A percentile compares a stretch with the other conserved stretches of the same genome.
These are phyloP conservation scores for Bruguiera sexangula DNA, from an alignment of 345 rosid species.

Conservation along the genomic window DNA sequence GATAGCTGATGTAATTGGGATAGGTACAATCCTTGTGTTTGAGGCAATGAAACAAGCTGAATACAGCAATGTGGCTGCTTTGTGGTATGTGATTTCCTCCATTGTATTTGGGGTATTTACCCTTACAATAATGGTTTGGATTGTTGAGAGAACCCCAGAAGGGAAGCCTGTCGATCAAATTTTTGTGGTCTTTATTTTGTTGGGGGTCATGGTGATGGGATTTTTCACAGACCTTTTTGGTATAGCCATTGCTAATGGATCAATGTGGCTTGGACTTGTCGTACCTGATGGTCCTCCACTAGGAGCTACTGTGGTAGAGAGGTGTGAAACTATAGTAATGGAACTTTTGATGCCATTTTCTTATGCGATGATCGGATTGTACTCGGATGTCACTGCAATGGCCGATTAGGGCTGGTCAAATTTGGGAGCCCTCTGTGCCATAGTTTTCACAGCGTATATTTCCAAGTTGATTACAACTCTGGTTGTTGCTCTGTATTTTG, in stretches of 20 bases:
- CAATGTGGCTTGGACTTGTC: slow-evolving; percentile 53
- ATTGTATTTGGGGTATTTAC: slow-evolving; percentile 20
- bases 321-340: slow-evolving; percentile 48
- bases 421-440: slow-evolving; percentile 41
- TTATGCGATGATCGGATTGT: slow-evolving; percentile 49
- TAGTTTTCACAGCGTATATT: slow-evolving; percentile 36
- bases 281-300: slow-evolving; percentile 72
- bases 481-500: slow-evolving; percentile 25
- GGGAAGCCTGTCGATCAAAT: slow-evolving; percentile 51
- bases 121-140: slow-evolving; percentile 30
- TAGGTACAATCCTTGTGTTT: slow-evolving; percentile 1
- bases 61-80: background rate
- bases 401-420: slow-evolving; percentile 32
- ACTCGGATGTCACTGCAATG: slow-evolving; percentile 42
- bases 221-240: slow-evolving; percentile 73
- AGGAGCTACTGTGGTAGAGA: slow-evolving; percentile 47
- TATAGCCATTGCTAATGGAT: slow-evolving; percentile 52
- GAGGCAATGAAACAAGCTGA: slow-evolving; percentile 36
- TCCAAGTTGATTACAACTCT: slow-evolving; percentile 37
- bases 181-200: slow-evolving; percentile 39
- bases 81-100: slow-evolving; percentile 36
- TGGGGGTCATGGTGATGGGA: slow-evolving; percentile 42
- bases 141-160: slow-evolving; percentile 47
- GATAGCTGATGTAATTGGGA: slow-evolving; percentile 12
- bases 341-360: slow-evolving; percentile 64